Evolutionary conservation across 768 basidiomycete genomes (phyloP).

Genomic region (Tylopilus felleus): DNA sequence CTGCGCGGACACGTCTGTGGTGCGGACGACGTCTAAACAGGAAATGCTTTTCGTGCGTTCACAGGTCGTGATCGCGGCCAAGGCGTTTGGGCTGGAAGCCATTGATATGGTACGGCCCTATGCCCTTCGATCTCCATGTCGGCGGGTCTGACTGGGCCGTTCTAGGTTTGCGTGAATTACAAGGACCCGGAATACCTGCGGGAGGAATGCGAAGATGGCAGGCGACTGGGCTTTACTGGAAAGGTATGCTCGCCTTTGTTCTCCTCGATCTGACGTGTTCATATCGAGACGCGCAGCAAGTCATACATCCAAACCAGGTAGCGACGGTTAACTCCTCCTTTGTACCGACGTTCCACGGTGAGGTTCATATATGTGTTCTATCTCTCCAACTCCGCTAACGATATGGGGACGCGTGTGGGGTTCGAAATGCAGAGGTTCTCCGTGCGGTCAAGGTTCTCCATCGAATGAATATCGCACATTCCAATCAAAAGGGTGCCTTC

Average conservation of each 20-base stretch:
- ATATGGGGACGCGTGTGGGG: too few relatives aligned
- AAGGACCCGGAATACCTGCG: slow-evolving; percentile 62
- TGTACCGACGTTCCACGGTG: slow-evolving; percentile 70
- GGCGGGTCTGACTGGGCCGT: background rate
- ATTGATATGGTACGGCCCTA: slow-evolving; percentile 75
- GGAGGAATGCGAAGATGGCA: slow-evolving; percentile 77
- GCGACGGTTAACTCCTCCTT: slow-evolving; percentile 74
- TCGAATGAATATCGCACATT: slow-evolving; percentile 58
- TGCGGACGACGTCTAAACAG: slow-evolving; percentile 66
- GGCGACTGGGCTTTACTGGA: slow-evolving; percentile 84
- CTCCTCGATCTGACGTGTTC: background rate
- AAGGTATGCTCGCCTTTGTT: slow-evolving; percentile 52
- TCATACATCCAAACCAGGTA: slow-evolving; percentile 87
- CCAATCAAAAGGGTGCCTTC: slow-evolving; percentile 58
- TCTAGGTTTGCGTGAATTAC: slow-evolving; percentile 85
- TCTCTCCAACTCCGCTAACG: background rate
- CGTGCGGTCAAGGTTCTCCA: slow-evolving; percentile 73
- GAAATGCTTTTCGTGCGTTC: slow-evolving; percentile 86
- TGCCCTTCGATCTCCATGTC: background rate
- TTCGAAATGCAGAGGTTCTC: slow-evolving; percentile 54
- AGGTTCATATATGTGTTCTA: slow-evolving; percentile 1
- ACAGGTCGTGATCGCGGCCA: slow-evolving; percentile 75
- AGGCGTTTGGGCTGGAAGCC: slow-evolving; percentile 77
- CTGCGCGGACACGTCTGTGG: slow-evolving; percentile 84
- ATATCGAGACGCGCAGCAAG: slow-evolving; percentile 59